phyloP scores from a whole-genome alignment of 176 grass and related monocot species.

The Neostapfia colusana region DNA sequence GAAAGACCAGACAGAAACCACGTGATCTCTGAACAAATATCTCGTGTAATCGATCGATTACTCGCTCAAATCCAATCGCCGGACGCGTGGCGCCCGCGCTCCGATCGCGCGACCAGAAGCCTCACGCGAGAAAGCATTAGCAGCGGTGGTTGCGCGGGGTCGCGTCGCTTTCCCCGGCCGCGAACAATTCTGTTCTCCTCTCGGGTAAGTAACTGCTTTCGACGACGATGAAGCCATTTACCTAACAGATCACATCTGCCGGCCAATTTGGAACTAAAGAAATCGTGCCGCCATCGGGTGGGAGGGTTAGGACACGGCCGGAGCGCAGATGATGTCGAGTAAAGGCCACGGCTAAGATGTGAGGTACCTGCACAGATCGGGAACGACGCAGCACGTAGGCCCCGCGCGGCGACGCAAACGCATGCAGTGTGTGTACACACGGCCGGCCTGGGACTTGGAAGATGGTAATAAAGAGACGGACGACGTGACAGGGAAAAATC shows the following conservation, averaged over 20 bases:
- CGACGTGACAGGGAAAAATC: not conserved
- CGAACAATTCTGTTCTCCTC: not conserved
- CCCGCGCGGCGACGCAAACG: not conserved
- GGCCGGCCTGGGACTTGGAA: not conserved
- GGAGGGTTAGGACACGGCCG: not conserved
- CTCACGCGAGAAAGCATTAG: too few species aligned
- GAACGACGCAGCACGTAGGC: not conserved
- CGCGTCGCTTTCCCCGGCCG: not conserved
- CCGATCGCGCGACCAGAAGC: too few species aligned
- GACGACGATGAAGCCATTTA: constrained; percentile 14
- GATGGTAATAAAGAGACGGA: not conserved
- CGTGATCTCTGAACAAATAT: too few species aligned
- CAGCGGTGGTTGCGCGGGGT: too few species aligned
- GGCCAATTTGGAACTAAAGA: constrained; percentile 5
- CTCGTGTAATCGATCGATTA: too few species aligned
- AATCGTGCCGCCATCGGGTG: not conserved
- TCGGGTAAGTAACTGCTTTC: not conserved
- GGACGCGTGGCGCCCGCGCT: too few species aligned
- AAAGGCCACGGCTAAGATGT: constrained; percentile 22
- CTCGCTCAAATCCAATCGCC: too few species aligned
- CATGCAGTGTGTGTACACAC: not conserved
- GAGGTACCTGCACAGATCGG: not conserved
- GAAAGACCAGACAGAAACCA: too few species aligned
- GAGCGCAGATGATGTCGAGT: constrained; percentile 9
- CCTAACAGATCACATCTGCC: constrained; percentile 29